Base-by-base conservation (phyloP, 78 protist genomes). In the Tieghemostelium lacteum region DNA sequence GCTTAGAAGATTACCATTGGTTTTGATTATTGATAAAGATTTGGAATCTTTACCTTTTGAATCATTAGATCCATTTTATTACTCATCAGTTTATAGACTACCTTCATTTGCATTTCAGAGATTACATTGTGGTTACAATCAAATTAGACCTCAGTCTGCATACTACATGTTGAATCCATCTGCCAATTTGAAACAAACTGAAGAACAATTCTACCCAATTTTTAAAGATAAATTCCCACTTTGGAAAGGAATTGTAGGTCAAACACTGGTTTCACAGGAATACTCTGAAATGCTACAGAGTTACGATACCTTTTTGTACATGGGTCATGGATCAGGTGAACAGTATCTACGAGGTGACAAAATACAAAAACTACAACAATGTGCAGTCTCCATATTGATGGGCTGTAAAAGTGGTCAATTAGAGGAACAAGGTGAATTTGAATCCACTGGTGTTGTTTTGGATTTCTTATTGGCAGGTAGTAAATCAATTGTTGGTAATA, bases 291-390 rank as follows among this genome's bases (percentile, higher is more conserved):
- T 86, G 5, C 67, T 94, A 0, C 75, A 58, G n/a, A 19, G 49
- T 2, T 26, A 60, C 22, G 94, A 88, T 24, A 22, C 86, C 20
- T 69, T 87, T 55, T n/a, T 94, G 0, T 94, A 94, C 33, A 92
- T 87, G 92, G 96, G 96, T 52, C 96, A 94, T 45, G 96, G 96
- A 24, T 49, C 57, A 2, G 96, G 96, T 26, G 94, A 94, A 29
- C 83, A 77, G n/a, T 94, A 92, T 65, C 55, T 65, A 6, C 29
- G 71, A 2, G 80, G 78, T 16, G 77, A 73, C 10, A 22, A 39
- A 14, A 60, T 94, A 26, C 94, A 64, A 36, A 62, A 57, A 29
- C 26, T 94, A 7, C 29, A 3, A 7, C 73, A 75, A 29, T 87
- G 94, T 75, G 69, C 85, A 7, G 95, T 77, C 0, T 24, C 87